Evolutionary conservation across 208 protist genomes (phyloP).

Genomic region (Trichomonas tenax): DNA sequence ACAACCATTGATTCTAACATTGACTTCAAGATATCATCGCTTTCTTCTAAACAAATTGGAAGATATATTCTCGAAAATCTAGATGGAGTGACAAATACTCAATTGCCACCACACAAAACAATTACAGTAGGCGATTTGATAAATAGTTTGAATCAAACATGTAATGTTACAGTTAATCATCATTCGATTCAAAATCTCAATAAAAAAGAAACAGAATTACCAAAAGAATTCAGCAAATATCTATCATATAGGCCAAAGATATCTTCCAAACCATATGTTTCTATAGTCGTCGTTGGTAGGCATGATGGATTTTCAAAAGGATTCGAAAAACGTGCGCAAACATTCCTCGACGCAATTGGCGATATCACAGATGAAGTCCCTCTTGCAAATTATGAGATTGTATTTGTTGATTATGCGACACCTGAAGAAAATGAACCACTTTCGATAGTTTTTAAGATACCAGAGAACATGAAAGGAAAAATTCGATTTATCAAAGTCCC

Average conservation of each 20-base stretch:
- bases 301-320: slow-evolving; percentile 10
- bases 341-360: background rate
- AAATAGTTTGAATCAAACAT: background rate
- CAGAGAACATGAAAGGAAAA: background rate
- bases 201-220: background rate
- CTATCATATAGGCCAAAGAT: background rate
- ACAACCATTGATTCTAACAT: background rate
- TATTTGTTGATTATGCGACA: slow-evolving; percentile 13
- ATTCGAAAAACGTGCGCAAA: background rate
- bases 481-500: background rate
- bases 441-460: background rate
- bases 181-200: background rate
- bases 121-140: background rate
- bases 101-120: background rate
- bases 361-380: background rate
- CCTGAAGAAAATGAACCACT: background rate
- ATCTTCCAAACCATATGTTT: background rate
- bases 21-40: background rate
- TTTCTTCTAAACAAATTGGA: background rate
- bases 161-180: too few species aligned
- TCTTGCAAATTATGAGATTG: background rate
- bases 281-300: background rate
- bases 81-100: background rate
- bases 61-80: background rate
- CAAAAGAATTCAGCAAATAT: background rate